A percentile compares a stretch with the other conserved stretches of the same genome.
Conservation (phyloP, 805 yeast genomes). For the Teunomyces barrocoloradensis region DNA sequence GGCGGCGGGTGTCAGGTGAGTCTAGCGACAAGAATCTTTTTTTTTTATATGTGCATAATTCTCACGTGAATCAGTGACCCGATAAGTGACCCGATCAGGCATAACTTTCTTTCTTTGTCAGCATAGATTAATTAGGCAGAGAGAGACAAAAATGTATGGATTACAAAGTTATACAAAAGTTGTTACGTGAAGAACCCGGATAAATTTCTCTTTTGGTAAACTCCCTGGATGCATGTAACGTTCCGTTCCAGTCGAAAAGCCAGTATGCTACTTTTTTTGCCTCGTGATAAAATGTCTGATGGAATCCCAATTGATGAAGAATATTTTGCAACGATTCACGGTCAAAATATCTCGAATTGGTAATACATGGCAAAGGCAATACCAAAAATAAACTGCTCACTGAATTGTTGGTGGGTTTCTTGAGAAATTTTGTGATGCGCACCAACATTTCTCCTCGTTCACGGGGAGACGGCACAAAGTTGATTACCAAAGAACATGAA, state of each 20-base stretch:
- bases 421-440: slow-evolving; percentile 56
- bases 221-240: slow-evolving; percentile 7
- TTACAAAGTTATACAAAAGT: slow-evolving; percentile 51
- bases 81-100: too few relatives aligned
- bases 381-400: slow-evolving; percentile 65
- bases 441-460: slow-evolving; percentile 77
- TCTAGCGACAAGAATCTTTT: too few relatives aligned
- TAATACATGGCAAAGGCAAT: slow-evolving; percentile 81
- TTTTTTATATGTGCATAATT: too few relatives aligned
- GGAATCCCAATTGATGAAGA: slow-evolving; percentile 62
- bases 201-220: slow-evolving; percentile 49
- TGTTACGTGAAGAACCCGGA: slow-evolving; percentile 62
- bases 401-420: slow-evolving; percentile 20
- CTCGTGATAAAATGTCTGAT: slow-evolving; percentile 44
- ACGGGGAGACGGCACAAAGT: slow-evolving; percentile 74
- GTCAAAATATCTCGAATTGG: slow-evolving; percentile 77
- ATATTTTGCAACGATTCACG: slow-evolving; percentile 41
- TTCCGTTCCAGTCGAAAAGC: slow-evolving; percentile 53
- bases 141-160: neutral
- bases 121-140: neutral
- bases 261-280: slow-evolving; percentile 75
- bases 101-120: too few relatives aligned
- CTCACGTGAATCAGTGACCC: too few relatives aligned
- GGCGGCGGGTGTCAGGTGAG: too few relatives aligned
- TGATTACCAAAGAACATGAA: slow-evolving; percentile 83